Evolutionary conservation across 2,329 filamentous ascomycete genomes (phyloP), one percentile per base, ranked within the genome.

Genomic region (Claviceps monticola): DNA sequence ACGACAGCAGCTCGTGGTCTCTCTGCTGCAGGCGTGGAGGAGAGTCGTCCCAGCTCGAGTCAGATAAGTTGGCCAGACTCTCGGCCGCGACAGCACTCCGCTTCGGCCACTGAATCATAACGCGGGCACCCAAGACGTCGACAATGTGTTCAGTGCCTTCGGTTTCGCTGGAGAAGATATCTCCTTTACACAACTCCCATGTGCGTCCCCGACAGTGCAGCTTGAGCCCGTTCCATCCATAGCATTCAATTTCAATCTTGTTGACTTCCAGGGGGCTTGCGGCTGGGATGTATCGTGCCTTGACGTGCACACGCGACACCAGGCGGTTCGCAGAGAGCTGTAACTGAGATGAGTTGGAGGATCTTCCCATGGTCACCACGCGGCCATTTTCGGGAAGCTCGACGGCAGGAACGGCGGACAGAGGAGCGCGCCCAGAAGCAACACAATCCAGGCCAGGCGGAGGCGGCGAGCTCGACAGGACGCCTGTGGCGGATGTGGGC

Each of bases 211-310:
- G 85, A 72, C 88, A 96, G 70, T 95, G 89, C 59, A 98, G 71
- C 71, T 88, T 95, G 58, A 93, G 75, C 16, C 93, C 93, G 66
- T 98, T 98, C 91, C 91, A 97, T 21, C 93, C 93, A 62, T 86
- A 80, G 73, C 93, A 98, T 61, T 88, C 77, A 60, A 98, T 85
- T 67, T 95, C 87, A 46, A 98, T 80, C 66, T 82, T 84, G 65
- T 86, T 87, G 56, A 81, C 76, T 59, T 87, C 82, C 60, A 87
- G 76, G 5, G 78, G 78, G 51, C 79, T 75, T 19, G 76, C 71
- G 13, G 87, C 80, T 21, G 84, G 76, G 56, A 91, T 79, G 66
- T 90, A 98, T 50, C 83, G 80, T 56, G 89, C 90, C 69, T 88
- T 85, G 67, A 96, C 86, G 65, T 98, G 93, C 23, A 97, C 81